Conservation (phyloP, 1,284 basidiomycete genomes). For the Erythrobasidium hasegawianum region DNA sequence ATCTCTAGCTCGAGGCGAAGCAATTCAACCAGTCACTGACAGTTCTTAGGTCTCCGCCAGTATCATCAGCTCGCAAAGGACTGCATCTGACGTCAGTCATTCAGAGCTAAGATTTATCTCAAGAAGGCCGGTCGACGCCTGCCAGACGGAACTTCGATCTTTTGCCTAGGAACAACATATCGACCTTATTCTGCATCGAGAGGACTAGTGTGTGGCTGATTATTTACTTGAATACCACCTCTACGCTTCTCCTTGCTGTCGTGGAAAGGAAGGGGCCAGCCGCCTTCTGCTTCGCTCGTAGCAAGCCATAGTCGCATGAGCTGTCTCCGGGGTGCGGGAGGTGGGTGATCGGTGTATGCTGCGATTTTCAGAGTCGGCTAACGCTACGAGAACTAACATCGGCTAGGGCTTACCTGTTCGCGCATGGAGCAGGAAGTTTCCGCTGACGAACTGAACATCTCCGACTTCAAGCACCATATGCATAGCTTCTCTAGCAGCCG, state of each 20-base stretch:
- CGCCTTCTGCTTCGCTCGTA: constrained; percentile 49
- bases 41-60: too few species aligned
- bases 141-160: too few species aligned
- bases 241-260: constrained; percentile 49
- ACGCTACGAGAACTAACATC: constrained; percentile 49
- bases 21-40: too few species aligned
- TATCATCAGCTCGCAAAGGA: too few species aligned
- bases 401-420: constrained; percentile 3
- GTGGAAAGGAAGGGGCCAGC: constrained; percentile 51
- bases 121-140: too few species aligned
- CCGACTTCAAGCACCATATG: constrained; percentile 53
- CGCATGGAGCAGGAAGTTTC: constrained; percentile 37
- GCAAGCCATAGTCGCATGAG: constrained; percentile 53
- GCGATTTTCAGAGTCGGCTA: constrained; percentile 50
- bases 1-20: too few species aligned
- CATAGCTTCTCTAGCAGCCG: constrained; percentile 49
- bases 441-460: constrained; percentile 49
- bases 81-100: too few species aligned
- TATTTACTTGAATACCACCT: constrained; percentile 50
- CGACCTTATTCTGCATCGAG: constrained; percentile 52
- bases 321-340: constrained; percentile 50
- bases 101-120: too few species aligned
- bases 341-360: constrained; percentile 51
- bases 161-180: too few species aligned
- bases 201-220: constrained; percentile 49